phyloP scores from a whole-genome alignment of 306 rosid species.

The Malus sylvestris region DNA sequence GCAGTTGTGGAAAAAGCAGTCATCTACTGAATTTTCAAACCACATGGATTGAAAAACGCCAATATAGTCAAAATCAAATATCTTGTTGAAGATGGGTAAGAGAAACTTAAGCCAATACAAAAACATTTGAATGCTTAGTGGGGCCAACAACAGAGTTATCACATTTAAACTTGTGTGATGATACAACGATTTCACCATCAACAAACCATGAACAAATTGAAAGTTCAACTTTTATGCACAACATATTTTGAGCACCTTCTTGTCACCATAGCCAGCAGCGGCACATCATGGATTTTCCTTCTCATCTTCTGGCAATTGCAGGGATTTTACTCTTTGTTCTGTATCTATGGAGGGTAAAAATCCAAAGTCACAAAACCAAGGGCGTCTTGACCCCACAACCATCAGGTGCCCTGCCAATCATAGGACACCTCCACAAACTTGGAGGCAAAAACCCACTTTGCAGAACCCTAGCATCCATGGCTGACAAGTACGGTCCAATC shows the following conservation, averaged over 20 bases:
- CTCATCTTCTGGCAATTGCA: conserved; percentile 12
- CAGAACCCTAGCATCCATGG: conserved; percentile 30
- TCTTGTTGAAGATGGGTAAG: accelerated
- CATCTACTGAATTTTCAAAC: no score
- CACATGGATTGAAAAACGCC: no score
- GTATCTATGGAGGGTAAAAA: conserved; percentile 13
- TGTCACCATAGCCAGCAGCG: not conserved
- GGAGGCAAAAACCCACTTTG: conserved; percentile 19
- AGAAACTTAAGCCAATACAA: no score
- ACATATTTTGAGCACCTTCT: not conserved
- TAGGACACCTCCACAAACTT: conserved; percentile 53
- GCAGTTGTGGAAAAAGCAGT: no score
- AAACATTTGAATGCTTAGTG: no score
- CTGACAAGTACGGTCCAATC: conserved; percentile 48
- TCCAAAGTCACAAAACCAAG: conserved; percentile 4
- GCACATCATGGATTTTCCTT: conserved; percentile 14
- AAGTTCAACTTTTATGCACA: not conserved
- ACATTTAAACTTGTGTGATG: no score
- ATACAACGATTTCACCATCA: not conserved
- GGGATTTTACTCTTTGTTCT: conserved; percentile 4
- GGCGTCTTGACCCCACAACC: conserved; percentile 31
- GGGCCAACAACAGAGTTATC: no score
- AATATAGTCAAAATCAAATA: no score
- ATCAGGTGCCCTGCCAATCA: conserved; percentile 33
- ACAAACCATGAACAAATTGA: no score